A percentile compares a stretch with the other conserved stretches of the same genome.
Evolutionary conservation across 2,329 filamentous ascomycete genomes (phyloP).

Genomic region (Trichothecium roseum): DNA sequence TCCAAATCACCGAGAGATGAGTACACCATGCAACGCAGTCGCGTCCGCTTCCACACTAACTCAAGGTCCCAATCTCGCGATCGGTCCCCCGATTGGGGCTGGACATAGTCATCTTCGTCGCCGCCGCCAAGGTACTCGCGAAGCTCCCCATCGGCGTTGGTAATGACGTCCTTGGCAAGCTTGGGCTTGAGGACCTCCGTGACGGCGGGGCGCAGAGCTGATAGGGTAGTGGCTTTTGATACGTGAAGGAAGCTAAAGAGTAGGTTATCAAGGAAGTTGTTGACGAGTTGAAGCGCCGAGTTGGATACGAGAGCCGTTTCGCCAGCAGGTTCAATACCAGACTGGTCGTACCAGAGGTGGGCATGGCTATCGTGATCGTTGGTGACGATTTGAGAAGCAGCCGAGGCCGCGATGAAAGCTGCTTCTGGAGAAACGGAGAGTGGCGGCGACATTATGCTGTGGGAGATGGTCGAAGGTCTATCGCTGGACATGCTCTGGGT

Average conservation of each 20-base stretch:
- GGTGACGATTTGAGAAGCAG: slow-evolving; percentile 85
- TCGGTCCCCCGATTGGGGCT: slow-evolving; percentile 37
- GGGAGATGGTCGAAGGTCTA: slow-evolving; percentile 48
- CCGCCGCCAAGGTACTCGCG: slow-evolving; percentile 75
- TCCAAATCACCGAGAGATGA: slow-evolving; percentile 94
- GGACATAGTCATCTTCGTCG: slow-evolving; percentile 61
- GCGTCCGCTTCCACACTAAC: slow-evolving; percentile 84
- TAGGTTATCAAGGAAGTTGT: slow-evolving; percentile 87
- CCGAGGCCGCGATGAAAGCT: slow-evolving; percentile 77
- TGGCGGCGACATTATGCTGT: slow-evolving; percentile 56
- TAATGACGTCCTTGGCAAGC: slow-evolving; percentile 74
- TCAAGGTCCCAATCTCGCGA: slow-evolving; percentile 75
- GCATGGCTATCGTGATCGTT: slow-evolving; percentile 73
- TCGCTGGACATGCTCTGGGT: slow-evolving; percentile 63
- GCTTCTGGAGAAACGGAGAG: slow-evolving; percentile 62
- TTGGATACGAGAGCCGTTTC: slow-evolving; percentile 65
- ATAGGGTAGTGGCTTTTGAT: slow-evolving; percentile 67
- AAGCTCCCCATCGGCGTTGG: slow-evolving; percentile 76
- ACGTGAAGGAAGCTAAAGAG: slow-evolving; percentile 81
- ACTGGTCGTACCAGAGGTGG: slow-evolving; percentile 58
- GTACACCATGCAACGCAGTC: slow-evolving; percentile 95
- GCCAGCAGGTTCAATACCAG: slow-evolving; percentile 52
- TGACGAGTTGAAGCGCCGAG: slow-evolving; percentile 67
- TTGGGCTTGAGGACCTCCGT: slow-evolving; percentile 81
- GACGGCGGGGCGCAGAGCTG: slow-evolving; percentile 69